phyloP scores from a whole-genome alignment of 2,329 filamentous ascomycete genomes.

The Pyricularia pennisetigena region DNA sequence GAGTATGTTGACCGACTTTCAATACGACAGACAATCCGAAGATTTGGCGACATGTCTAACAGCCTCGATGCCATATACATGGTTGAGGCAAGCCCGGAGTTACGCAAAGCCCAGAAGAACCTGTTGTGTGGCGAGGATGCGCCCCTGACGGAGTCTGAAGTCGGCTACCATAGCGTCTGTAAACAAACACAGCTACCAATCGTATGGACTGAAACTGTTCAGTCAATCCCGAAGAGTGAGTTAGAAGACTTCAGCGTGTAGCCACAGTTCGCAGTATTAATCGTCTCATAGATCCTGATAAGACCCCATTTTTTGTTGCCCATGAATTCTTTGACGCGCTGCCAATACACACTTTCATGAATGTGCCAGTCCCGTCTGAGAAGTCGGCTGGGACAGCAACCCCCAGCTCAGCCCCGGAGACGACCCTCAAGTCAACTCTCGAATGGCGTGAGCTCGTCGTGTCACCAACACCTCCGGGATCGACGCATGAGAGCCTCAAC shows the following conservation, averaged over 20 bases:
- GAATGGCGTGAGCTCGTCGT: slow-evolving; percentile 83
- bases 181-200: slow-evolving; percentile 69
- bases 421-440: slow-evolving; percentile 18
- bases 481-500: slow-evolving; percentile 42
- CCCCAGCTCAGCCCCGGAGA: slow-evolving; percentile 16
- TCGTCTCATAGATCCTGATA: slow-evolving; percentile 44
- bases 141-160: slow-evolving; percentile 57
- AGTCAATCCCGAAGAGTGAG: slow-evolving; percentile 63
- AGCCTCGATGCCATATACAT: slow-evolving; percentile 84
- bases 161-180: slow-evolving; percentile 64
- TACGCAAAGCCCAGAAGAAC: slow-evolving; percentile 68
- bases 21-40: slow-evolving; percentile 59
- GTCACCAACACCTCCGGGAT: slow-evolving; percentile 49
- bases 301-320: slow-evolving; percentile 85
- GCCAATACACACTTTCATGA: slow-evolving; percentile 91
- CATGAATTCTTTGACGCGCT: slow-evolving; percentile 99
- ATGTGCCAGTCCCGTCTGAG: slow-evolving; percentile 37
- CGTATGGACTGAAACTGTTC: slow-evolving; percentile 83
- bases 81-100: slow-evolving; percentile 79
- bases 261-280: background rate
- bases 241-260: background rate
- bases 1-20: background rate
- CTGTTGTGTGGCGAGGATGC: slow-evolving; percentile 68
- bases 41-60: slow-evolving; percentile 67
- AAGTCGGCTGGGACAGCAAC: slow-evolving; percentile 27